A percentile compares a stretch with the other conserved stretches of the same genome.
These are phyloP conservation scores for Mortierella hygrophila DNA, from an alignment of 192 early-diverging fungal genomes.

Conservation along the genomic window DNA sequence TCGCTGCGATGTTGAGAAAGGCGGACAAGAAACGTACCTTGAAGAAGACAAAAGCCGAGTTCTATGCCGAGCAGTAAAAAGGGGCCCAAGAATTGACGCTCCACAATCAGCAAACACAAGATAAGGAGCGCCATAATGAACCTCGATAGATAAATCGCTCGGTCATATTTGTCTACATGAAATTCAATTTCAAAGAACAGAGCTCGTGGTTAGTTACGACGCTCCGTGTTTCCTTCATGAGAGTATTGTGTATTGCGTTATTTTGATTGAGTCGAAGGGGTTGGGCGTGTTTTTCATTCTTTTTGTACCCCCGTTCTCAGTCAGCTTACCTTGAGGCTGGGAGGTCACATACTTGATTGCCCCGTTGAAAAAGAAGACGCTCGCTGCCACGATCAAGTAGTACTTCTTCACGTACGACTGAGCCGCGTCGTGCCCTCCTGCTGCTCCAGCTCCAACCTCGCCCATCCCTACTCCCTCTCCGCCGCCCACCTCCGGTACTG, in stretches of 20 bases:
- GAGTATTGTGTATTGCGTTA: not conserved
- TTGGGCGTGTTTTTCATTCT: not conserved
- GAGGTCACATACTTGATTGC: conserved; percentile 44
- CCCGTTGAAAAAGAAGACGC: conserved; percentile 42
- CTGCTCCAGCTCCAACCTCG: not conserved
- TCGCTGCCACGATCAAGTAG: conserved; percentile 38
- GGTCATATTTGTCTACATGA: conserved; percentile 34
- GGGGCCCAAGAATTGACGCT: conserved; percentile 27
- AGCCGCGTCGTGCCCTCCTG: conserved; percentile 2
- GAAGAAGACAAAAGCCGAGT: conserved; percentile 39
- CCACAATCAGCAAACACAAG: conserved; percentile 28
- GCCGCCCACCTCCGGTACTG: not conserved
- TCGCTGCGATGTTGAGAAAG: too few relatives aligned
- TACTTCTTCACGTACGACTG: conserved; percentile 37
- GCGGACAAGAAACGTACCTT: conserved; percentile 13
- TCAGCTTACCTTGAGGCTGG: conserved; percentile 32
- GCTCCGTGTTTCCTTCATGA: not conserved
- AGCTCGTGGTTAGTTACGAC: not conserved
- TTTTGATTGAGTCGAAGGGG: not conserved
- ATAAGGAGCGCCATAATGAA: conserved; percentile 38
- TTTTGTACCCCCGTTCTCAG: not conserved
- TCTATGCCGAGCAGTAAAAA: conserved; percentile 33
- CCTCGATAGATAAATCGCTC: conserved; percentile 39
- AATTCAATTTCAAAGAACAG: not conserved
- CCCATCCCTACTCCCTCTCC: not conserved